These are phyloP conservation scores for Diaporthe sp. DNA, from an alignment of 2,329 filamentous ascomycete species.

Conservation along the genomic window DNA sequence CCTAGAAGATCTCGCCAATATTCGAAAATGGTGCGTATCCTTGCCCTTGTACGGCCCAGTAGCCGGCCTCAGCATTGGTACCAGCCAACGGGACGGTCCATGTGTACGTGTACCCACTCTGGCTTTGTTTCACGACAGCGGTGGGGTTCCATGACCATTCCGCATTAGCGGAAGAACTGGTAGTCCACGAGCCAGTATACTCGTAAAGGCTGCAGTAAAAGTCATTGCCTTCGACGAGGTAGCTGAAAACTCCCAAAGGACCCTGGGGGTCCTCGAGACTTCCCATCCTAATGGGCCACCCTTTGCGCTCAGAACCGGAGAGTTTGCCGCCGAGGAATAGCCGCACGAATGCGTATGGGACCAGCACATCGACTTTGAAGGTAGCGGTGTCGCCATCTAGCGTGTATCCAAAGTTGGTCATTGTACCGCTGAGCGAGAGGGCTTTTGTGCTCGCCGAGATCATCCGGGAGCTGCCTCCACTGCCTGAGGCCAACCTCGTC, in stretches of 20 bases:
- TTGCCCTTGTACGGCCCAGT: background rate
- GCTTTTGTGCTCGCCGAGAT: background rate
- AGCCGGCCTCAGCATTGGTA: background rate
- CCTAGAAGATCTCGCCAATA: background rate
- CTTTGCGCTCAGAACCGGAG: background rate
- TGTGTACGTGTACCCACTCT: slow-evolving; percentile 3
- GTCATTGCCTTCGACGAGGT: background rate
- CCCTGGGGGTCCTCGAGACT: background rate
- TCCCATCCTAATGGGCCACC: background rate
- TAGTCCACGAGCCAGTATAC: background rate
- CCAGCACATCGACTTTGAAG: background rate
- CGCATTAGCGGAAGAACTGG: background rate
- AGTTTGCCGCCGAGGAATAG: background rate
- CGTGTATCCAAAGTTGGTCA: background rate
- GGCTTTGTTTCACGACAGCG: background rate
- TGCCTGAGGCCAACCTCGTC: background rate
- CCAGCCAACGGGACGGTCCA: background rate
- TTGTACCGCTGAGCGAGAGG: background rate
- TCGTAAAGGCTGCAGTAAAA: background rate
- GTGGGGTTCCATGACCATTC: background rate
- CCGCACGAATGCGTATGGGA: background rate
- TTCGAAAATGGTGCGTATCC: background rate
- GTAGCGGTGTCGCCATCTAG: background rate
- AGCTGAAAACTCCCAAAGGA: background rate
- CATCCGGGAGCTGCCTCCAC: background rate